Conservation (phyloP, 208 protist species). For the Crithidia mellificae region DNA sequence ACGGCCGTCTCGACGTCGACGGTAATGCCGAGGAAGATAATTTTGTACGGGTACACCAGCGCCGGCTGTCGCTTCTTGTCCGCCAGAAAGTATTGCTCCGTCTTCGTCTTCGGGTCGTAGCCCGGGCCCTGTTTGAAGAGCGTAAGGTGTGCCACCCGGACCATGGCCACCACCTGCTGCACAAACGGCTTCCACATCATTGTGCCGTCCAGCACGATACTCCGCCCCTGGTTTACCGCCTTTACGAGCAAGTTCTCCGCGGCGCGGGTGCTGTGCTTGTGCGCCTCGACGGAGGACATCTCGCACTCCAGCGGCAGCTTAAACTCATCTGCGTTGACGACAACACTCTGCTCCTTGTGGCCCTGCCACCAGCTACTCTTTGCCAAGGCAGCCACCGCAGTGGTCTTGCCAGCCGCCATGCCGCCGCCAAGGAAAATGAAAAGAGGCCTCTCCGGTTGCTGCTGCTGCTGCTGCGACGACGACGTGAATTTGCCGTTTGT, state of each 20-base stretch:
- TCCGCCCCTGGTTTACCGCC: conserved; percentile 80
- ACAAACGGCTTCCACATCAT: conserved; percentile 92
- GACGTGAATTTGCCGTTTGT: neutral
- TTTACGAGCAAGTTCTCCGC: conserved; percentile 82
- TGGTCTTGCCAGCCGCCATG: conserved; percentile 90
- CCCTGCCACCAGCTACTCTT: conserved; percentile 74
- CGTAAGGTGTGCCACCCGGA: conserved; percentile 71
- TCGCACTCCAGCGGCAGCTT: conserved; percentile 54
- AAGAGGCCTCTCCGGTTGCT: conserved; percentile 44
- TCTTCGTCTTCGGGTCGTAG: conserved; percentile 41
- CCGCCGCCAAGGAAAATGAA: conserved; percentile 90
- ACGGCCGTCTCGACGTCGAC: conserved; percentile 87
- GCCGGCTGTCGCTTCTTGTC: conserved; percentile 35
- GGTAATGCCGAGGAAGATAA: conserved; percentile 81
- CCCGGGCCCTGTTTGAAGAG: conserved; percentile 72
- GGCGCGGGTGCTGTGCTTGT: conserved; percentile 67
- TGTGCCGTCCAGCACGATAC: conserved; percentile 85
- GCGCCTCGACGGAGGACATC: conserved; percentile 30
- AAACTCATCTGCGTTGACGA: conserved; percentile 87
- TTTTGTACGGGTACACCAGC: conserved; percentile 65
- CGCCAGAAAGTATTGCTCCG: conserved; percentile 75
- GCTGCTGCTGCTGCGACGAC: too few species aligned
- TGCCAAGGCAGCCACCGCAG: conserved; percentile 69
- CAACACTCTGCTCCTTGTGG: conserved; percentile 72
- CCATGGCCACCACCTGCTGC: conserved; percentile 76